Evolutionary conservation across 768 basidiomycete species (phyloP).

Genomic region (Suillus cothurnatus): DNA sequence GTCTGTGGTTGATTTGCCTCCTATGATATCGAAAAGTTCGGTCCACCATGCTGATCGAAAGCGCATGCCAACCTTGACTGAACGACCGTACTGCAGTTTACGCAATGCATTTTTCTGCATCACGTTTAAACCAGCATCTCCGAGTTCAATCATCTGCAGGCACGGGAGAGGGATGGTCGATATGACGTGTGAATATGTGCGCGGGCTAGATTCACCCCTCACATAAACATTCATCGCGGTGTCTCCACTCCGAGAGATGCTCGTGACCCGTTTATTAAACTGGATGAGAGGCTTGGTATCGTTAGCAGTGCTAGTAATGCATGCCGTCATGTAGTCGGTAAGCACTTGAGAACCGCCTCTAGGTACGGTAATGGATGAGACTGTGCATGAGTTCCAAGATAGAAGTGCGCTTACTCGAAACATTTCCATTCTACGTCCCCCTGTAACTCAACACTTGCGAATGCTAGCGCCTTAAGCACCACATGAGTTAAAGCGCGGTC

Average conservation of each 20-base stretch:
- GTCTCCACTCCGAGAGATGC: slow-evolving; percentile 5
- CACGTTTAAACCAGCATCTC: too few species aligned
- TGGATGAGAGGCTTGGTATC: slow-evolving; percentile 16
- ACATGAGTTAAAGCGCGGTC: slow-evolving; percentile 37
- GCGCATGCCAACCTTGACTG: slow-evolving; percentile 45
- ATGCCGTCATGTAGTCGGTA: slow-evolving; percentile 24
- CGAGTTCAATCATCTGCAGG: too few species aligned
- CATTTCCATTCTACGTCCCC: slow-evolving; percentile 27
- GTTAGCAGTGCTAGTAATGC: slow-evolving; percentile 1
- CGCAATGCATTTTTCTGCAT: too few species aligned
- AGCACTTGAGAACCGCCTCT: slow-evolving; percentile 29
- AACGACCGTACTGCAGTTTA: slow-evolving; percentile 16
- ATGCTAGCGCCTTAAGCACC: slow-evolving; percentile 32
- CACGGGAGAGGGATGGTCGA: neutral
- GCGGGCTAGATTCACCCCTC: slow-evolving; percentile 7
- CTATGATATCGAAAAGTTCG: slow-evolving; percentile 34
- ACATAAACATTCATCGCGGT: slow-evolving; percentile 11
- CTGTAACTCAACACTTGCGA: slow-evolving; percentile 12
- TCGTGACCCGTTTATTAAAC: slow-evolving; percentile 19
- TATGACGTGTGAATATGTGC: slow-evolving; percentile 43
- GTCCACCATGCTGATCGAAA: slow-evolving; percentile 49
- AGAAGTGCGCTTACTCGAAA: slow-evolving; percentile 28
- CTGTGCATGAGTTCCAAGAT: neutral
- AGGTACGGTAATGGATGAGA: neutral
- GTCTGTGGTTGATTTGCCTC: slow-evolving; percentile 46